Percentiles rank a stretch among this genome's conserved stretches.
Evolutionary conservation across 768 basidiomycete genomes (phyloP).

Genomic region (Xerocomellus intermedius): DNA sequence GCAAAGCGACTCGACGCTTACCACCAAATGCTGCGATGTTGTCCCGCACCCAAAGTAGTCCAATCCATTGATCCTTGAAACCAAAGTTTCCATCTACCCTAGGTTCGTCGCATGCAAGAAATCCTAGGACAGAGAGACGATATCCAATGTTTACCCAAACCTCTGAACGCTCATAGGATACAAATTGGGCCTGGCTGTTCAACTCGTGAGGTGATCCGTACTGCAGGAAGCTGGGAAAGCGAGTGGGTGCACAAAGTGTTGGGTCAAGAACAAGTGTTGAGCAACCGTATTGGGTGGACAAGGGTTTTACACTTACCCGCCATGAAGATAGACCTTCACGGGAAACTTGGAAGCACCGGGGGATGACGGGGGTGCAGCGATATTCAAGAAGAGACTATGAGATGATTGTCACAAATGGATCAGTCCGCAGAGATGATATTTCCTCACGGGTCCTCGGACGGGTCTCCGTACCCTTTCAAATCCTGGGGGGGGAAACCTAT

Average conservation of each 20-base stretch:
- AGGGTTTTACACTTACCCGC: conserved; percentile 47
- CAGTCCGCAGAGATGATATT: background rate
- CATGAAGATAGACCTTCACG: conserved; percentile 74
- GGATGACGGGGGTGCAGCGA: conserved; percentile 50
- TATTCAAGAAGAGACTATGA: conserved; percentile 59
- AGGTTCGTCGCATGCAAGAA: conserved; percentile 63
- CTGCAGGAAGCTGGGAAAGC: conserved; percentile 60
- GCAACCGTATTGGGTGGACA: background rate
- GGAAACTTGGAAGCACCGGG: conserved; percentile 47
- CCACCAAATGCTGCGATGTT: conserved; percentile 72
- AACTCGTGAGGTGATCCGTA: conserved; percentile 72
- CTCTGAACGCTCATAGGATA: conserved; percentile 59
- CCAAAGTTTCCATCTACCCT: conserved; percentile 69
- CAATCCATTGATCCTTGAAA: conserved; percentile 82
- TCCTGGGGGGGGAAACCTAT: conserved; percentile 50
- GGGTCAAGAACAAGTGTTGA: background rate
- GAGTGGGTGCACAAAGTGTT: background rate
- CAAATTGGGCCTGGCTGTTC: conserved; percentile 60
- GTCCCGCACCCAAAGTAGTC: conserved; percentile 63
- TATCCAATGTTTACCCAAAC: conserved; percentile 78
- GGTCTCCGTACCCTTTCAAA: conserved; percentile 62
- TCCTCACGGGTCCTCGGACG: conserved; percentile 65
- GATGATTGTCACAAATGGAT: background rate
- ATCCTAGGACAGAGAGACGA: conserved; percentile 71
- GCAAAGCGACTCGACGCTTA: conserved; percentile 17